Evolutionary conservation across 148 eudicot genomes (phyloP).

Genomic region (Beta vulgaris): DNA sequence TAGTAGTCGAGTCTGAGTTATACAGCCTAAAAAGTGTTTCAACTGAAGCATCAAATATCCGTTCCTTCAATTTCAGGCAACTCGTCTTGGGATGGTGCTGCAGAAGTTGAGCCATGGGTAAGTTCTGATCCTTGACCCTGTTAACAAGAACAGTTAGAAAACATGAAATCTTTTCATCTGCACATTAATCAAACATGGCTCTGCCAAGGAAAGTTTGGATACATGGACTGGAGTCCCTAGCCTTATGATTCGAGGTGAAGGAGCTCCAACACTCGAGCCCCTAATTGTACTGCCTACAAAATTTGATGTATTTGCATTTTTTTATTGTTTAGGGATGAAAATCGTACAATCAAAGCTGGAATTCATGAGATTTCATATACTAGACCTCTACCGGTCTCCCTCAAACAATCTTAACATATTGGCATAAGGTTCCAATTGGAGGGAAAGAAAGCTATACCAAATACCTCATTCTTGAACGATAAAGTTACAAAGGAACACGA

Average conservation of each 20-base stretch:
- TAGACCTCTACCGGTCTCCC: no score
- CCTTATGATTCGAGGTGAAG: background rate
- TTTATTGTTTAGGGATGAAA: background rate
- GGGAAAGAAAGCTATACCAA: background rate
- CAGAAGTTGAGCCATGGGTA: slow-evolving; percentile 8
- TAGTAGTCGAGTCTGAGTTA: no score
- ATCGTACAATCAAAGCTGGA: background rate
- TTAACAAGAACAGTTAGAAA: slow-evolving; percentile 1
- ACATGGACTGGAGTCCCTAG: background rate
- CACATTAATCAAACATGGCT: no score
- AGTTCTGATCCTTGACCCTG: slow-evolving; percentile 17
- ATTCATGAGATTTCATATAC: background rate
- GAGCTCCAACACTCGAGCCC: background rate
- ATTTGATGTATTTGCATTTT: background rate
- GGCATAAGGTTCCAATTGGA: background rate
- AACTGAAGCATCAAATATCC: slow-evolving; percentile 4
- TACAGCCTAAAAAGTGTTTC: background rate
- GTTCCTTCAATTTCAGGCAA: slow-evolving; percentile 33
- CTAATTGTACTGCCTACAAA: background rate
- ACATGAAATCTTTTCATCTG: background rate
- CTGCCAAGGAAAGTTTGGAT: background rate
- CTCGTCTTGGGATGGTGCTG: slow-evolving; percentile 21
- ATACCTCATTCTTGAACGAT: background rate
- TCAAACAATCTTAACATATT: background rate
- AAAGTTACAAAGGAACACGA: background rate